A percentile compares a stretch with the other conserved stretches of the same genome.
Conservation (phyloP, 768 basidiomycete species). For the Boletellus emodensis region DNA sequence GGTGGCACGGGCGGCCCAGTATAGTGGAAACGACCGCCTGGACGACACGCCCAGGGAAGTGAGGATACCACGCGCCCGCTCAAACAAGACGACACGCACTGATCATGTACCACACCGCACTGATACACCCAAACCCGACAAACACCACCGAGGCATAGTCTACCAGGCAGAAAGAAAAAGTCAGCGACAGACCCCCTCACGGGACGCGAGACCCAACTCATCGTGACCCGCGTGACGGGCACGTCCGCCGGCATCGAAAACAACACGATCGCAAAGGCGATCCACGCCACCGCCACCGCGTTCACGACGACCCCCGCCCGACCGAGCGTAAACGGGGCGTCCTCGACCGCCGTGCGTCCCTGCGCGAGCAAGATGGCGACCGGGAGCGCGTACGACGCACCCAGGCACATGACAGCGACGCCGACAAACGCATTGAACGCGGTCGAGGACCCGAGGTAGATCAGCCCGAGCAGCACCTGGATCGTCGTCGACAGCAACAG, state of each 20-base stretch:
- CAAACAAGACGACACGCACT: slow-evolving; percentile 34
- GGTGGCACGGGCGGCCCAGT: slow-evolving; percentile 39
- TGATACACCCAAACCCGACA: slow-evolving; percentile 55
- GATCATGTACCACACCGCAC: slow-evolving; percentile 57
- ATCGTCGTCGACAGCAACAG: slow-evolving; percentile 55
- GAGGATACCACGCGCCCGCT: too few species aligned
- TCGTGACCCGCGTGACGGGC: slow-evolving; percentile 48
- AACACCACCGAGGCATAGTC: slow-evolving; percentile 69
- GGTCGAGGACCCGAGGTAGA: slow-evolving; percentile 57
- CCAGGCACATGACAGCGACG: slow-evolving; percentile 62
- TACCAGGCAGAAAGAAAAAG: slow-evolving; percentile 13
- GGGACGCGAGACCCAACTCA: slow-evolving; percentile 32
- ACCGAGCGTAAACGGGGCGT: slow-evolving; percentile 51
- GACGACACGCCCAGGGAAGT: too few species aligned
- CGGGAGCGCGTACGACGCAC: slow-evolving; percentile 61
- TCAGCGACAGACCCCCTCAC: too few species aligned
- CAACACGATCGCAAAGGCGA: slow-evolving; percentile 55
- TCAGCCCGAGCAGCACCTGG: slow-evolving; percentile 57
- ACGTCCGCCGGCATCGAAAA: slow-evolving; percentile 67
- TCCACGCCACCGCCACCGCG: slow-evolving; percentile 53
- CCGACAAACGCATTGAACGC: slow-evolving; percentile 70
- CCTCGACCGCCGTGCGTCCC: slow-evolving; percentile 40
- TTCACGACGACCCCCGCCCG: slow-evolving; percentile 45
- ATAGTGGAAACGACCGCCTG: slow-evolving; percentile 44
- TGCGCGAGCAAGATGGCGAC: slow-evolving; percentile 49